phyloP scores from a whole-genome alignment of 345 rosid species.

The Cardamine chenopodiifolia region DNA sequence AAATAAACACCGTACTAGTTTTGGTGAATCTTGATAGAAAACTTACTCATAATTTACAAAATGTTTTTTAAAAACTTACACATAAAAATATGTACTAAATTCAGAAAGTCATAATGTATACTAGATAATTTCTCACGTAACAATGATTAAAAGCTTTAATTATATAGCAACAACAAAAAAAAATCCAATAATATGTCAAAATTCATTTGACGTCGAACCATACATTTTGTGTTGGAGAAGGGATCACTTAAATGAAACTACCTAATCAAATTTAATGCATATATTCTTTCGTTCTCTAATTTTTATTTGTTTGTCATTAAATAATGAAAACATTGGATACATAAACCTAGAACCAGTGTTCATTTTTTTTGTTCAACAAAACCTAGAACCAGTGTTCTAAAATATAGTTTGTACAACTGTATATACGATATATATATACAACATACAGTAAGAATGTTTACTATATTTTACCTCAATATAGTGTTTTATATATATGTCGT shows the following conservation, averaged over 20 bases:
- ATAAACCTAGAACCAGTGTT: too few species aligned
- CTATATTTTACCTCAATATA: neutral
- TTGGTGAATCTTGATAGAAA: neutral
- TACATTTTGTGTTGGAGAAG: slow-evolving; percentile 20
- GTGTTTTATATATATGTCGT: neutral
- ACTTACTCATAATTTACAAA: neutral
- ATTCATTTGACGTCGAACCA: slow-evolving; percentile 6
- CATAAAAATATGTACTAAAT: neutral
- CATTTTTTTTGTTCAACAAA: too few species aligned
- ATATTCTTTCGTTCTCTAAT: slow-evolving; percentile 15
- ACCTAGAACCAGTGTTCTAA: too few species aligned
- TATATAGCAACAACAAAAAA: neutral
- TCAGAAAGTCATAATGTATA: neutral
- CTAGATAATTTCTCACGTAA: neutral
- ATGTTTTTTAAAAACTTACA: neutral
- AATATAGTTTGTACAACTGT: too few species aligned
- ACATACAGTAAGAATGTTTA: too few species aligned
- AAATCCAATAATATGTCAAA: slow-evolving; percentile 15
- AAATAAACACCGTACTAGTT: neutral
- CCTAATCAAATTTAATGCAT: slow-evolving; percentile 31
- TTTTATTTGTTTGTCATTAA: neutral
- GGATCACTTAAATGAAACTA: slow-evolving; percentile 26
- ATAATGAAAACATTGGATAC: neutral
- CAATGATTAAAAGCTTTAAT: slow-evolving; percentile 10
- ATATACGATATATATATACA: too few species aligned